phyloP scores from a whole-genome alignment of 345 rosid species.

The Eucalyptus sp. region DNA sequence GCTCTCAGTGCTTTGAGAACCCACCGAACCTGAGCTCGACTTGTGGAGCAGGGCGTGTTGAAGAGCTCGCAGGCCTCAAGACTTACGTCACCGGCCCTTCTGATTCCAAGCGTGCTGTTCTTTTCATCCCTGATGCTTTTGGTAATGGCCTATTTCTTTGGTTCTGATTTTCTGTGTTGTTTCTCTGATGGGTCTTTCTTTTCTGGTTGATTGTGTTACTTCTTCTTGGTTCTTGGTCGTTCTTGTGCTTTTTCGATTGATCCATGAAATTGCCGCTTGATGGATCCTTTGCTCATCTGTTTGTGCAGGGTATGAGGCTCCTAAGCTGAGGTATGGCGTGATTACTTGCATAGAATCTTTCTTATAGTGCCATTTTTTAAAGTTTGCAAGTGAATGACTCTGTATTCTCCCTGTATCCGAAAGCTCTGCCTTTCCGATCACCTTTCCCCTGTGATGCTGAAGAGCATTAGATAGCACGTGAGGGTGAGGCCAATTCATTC shows the following conservation, averaged over 20 bases:
- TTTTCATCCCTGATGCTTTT: constrained; percentile 56
- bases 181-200: neutral
- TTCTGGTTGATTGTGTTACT: neutral
- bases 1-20: constrained; percentile 64
- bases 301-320: constrained; percentile 35
- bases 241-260: neutral
- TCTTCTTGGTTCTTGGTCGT: neutral
- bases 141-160: constrained; percentile 2
- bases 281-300: neutral
- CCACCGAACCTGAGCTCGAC: constrained; percentile 48
- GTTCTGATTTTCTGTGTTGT: neutral
- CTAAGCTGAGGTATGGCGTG: constrained; percentile 21
- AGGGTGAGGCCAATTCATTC: neutral
- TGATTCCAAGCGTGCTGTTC: constrained; percentile 39
- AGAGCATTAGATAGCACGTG: neutral
- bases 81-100: constrained; percentile 54
- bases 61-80: constrained; percentile 50
- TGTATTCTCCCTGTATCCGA: neutral
- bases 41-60: constrained; percentile 48
- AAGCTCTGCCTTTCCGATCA: neutral
- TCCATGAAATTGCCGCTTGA: neutral
- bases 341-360: neutral
- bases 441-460: neutral
- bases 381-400: neutral
- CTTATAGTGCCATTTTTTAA: neutral